These are phyloP conservation scores for Podospora fimiseda DNA, from an alignment of 495 filamentous ascomycete species.

Conservation along the genomic window DNA sequence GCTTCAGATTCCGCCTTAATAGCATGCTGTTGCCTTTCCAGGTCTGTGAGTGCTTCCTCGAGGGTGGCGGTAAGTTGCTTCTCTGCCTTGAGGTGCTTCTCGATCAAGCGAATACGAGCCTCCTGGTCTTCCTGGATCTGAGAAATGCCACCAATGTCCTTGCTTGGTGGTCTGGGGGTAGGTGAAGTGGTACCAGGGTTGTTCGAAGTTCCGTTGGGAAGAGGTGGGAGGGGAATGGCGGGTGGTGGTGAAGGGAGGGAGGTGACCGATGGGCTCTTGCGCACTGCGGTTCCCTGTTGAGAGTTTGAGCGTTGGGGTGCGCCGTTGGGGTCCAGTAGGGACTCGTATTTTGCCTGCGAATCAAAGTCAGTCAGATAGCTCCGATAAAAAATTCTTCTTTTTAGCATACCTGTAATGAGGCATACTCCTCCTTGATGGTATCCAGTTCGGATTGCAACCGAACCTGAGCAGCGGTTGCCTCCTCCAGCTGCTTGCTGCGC, in stretches of 20 bases:
- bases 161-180: conserved; percentile 64
- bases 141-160: conserved; percentile 61
- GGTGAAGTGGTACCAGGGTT: conserved; percentile 37
- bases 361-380: conserved; percentile 24
- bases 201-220: conserved; percentile 46
- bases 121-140: conserved; percentile 90
- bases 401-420: conserved; percentile 60
- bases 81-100: conserved; percentile 93
- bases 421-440: conserved; percentile 55
- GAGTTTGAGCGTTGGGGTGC: conserved; percentile 69
- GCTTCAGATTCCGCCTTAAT: conserved; percentile 80
- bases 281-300: conserved; percentile 44
- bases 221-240: conserved; percentile 87
- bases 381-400: neutral
- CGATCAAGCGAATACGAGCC: conserved; percentile 86
- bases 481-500: conserved; percentile 54
- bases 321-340: conserved; percentile 25
- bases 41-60: conserved; percentile 90
- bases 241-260: conserved; percentile 87
- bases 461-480: conserved; percentile 46
- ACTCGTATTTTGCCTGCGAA: conserved; percentile 51
- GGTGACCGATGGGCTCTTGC: conserved; percentile 75
- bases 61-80: conserved; percentile 92
- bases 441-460: conserved; percentile 52
- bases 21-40: conserved; percentile 80